phyloP scores from a whole-genome alignment of 176 grass and related monocot species.

The Ananas comosus region DNA sequence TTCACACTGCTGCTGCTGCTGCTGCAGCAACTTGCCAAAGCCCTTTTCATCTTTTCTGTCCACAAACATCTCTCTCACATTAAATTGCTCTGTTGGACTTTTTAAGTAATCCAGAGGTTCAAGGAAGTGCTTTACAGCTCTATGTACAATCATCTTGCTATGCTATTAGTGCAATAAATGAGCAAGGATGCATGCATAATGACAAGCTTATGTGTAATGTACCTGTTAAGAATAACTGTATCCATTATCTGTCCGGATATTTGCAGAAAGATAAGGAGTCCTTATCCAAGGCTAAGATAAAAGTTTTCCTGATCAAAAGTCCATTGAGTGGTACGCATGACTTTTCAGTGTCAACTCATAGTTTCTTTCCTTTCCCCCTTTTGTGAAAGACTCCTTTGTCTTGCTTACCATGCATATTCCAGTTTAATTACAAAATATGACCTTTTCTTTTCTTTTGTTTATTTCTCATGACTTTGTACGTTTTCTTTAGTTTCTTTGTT shows the following conservation, averaged over 20 bases:
- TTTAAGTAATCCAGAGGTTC: background rate
- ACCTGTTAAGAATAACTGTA: background rate
- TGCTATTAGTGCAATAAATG: background rate
- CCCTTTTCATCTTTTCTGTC: background rate
- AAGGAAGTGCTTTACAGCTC: constrained; percentile 1
- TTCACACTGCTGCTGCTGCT: too few relatives aligned
- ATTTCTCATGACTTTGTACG: background rate
- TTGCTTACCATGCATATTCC: background rate
- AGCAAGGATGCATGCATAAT: too few relatives aligned
- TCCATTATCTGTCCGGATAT: background rate
- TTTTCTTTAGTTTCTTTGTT: background rate
- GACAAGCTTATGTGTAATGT: too few relatives aligned
- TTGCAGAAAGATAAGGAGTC: background rate
- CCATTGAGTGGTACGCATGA: background rate
- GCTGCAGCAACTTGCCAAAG: background rate
- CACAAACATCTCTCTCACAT: background rate
- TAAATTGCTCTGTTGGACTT: background rate
- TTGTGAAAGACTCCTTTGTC: background rate
- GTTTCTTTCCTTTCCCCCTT: background rate
- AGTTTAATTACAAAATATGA: background rate
- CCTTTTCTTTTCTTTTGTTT: background rate
- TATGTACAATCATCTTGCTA: background rate
- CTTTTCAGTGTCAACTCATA: background rate
- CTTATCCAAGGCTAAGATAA: background rate
- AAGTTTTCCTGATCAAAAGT: background rate